phyloP scores from a whole-genome alignment of 1,139 yeast genomes.

The Neolecta irregularis region DNA sequence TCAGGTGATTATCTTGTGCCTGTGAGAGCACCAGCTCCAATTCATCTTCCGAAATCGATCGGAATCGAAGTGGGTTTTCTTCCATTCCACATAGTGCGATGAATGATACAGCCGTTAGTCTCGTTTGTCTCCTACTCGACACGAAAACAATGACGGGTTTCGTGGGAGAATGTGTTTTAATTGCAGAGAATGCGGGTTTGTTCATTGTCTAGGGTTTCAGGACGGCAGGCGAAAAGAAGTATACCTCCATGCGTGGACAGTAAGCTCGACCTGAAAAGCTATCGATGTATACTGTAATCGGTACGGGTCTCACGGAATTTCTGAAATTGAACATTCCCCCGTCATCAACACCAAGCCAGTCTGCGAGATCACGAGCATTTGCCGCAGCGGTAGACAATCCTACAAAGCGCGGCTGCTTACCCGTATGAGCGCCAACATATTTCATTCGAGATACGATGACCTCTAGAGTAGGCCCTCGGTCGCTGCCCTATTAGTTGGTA shows the following conservation, averaged over 20 bases:
- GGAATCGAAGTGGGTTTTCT: conserved; percentile 75
- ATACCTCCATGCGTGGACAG: conserved; percentile 84
- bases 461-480: conserved; percentile 93
- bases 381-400: conserved; percentile 98
- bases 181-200: conserved; percentile 92
- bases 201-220: conserved; percentile 41
- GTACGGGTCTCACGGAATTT: conserved; percentile 92
- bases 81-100: conserved; percentile 92
- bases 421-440: conserved; percentile 63
- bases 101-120: conserved; percentile 83
- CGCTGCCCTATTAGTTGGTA: too few relatives aligned
- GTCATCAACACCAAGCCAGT: conserved; percentile 84
- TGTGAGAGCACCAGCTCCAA: conserved; percentile 42
- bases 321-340: conserved; percentile 82
- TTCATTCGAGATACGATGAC: conserved; percentile 99
- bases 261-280: conserved; percentile 74
- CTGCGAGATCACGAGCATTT: conserved; percentile 94
- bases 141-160: conserved; percentile 92
- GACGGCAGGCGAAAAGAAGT: conserved; percentile 5
- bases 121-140: conserved; percentile 91
- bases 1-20: conserved; percentile 81
- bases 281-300: conserved; percentile 91
- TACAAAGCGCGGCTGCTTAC: conserved; percentile 58
- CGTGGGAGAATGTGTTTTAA: conserved; percentile 81
- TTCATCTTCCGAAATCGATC: conserved; percentile 64